These are phyloP conservation scores for Crithidia thermophila DNA, from an alignment of 208 protist genomes.

Conservation along the genomic window DNA sequence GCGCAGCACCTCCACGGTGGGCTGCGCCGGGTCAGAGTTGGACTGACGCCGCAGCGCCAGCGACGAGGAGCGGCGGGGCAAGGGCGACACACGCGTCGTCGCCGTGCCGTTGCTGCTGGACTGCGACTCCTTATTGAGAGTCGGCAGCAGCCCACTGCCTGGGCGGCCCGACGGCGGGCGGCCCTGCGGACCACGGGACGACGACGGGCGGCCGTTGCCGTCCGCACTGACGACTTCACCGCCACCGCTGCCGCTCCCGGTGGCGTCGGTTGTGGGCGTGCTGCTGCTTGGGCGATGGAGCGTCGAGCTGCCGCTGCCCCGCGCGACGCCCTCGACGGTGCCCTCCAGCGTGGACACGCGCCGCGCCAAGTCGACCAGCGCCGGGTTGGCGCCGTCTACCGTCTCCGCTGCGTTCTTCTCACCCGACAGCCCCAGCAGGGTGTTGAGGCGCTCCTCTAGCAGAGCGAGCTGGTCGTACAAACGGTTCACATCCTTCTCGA, in stretches of 20 bases:
- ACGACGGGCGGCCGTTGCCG: constrained; percentile 11
- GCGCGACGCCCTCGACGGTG: constrained; percentile 40
- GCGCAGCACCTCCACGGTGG: constrained; percentile 47
- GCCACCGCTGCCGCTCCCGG: neutral
- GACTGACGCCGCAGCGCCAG: neutral
- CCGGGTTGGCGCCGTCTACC: constrained; percentile 15
- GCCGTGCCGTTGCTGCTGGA: constrained; percentile 7
- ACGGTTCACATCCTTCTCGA: constrained; percentile 34
- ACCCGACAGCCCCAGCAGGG: constrained; percentile 27
- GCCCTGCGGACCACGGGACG: neutral
- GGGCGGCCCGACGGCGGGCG: constrained; percentile 30
- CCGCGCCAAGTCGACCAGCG: constrained; percentile 45
- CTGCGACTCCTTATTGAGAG: constrained; percentile 8
- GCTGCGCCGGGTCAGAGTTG: constrained; percentile 33
- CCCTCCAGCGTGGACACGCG: constrained; percentile 59
- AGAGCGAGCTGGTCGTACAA: constrained; percentile 44
- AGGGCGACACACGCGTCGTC: neutral
- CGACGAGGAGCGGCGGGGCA: constrained; percentile 7
- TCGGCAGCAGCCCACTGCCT: constrained; percentile 11
- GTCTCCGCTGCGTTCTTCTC: constrained; percentile 2
- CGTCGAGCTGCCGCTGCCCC: neutral
- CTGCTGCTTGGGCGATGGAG: neutral
- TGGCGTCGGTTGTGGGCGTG: neutral
- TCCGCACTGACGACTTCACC: constrained; percentile 23
- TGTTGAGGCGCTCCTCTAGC: constrained; percentile 58